A percentile compares a stretch with the other conserved stretches of the same genome.
These are phyloP conservation scores for Mucor plumbeus DNA, from an alignment of 371 early-diverging fungal species.

Conservation along the genomic window DNA sequence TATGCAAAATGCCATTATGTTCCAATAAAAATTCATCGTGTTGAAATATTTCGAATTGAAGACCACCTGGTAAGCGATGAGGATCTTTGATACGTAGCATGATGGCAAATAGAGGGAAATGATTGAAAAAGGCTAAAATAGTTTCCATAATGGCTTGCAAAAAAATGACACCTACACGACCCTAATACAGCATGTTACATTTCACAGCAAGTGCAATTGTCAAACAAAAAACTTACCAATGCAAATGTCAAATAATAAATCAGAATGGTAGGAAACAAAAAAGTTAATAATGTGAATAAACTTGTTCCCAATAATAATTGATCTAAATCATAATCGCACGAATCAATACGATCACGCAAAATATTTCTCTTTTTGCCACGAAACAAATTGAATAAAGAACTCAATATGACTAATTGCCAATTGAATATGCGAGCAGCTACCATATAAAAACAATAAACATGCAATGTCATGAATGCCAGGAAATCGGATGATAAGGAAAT, in stretches of 20 bases:
- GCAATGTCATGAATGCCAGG: conserved; percentile 81
- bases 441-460: conserved; percentile 93
- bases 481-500: conserved; percentile 85
- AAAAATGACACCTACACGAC: conserved; percentile 80
- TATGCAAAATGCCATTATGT: conserved; percentile 29
- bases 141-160: conserved; percentile 85
- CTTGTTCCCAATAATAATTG: conserved; percentile 95
- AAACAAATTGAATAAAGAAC: conserved; percentile 90
- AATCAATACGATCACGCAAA: conserved; percentile 92
- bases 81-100: conserved; percentile 90
- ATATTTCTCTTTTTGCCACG: conserved; percentile 92
- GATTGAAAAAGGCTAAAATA: conserved; percentile 86
- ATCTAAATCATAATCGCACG: conserved; percentile 93
- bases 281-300: conserved; percentile 89
- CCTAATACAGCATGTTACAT: conserved; percentile 32
- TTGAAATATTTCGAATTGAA: conserved; percentile 52
- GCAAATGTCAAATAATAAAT: conserved; percentile 93
- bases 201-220: not conserved
- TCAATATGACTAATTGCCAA: conserved; percentile 86
- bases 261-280: conserved; percentile 93
- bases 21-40: conserved; percentile 39
- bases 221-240: conserved; percentile 51
- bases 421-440: conserved; percentile 91
- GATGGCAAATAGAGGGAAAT: conserved; percentile 93
- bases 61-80: conserved; percentile 78